phyloP scores from a whole-genome alignment of 83 land plant species.

The Diphasiastrum complanatum region DNA sequence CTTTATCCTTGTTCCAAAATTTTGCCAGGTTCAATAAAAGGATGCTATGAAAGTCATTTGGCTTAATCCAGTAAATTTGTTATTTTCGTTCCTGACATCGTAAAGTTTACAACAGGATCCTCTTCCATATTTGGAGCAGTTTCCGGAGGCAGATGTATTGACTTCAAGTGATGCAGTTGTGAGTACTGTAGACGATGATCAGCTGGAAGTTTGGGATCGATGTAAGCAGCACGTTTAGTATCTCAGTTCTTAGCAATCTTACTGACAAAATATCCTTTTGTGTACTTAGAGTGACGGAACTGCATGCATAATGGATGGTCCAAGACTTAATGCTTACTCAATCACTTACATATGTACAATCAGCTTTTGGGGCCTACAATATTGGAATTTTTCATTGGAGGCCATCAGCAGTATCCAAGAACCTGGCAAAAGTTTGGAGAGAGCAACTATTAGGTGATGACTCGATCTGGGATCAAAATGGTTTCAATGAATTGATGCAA shows the following conservation, averaged over 20 bases:
- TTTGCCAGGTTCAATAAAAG: no score
- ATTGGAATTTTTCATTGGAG: slow-evolving; percentile 96
- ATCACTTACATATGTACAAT: not conserved
- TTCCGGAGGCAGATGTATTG: slow-evolving; percentile 82
- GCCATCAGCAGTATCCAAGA: slow-evolving; percentile 57
- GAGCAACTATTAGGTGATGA: slow-evolving; percentile 67
- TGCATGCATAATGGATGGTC: not conserved
- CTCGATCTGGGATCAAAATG: slow-evolving; percentile 94
- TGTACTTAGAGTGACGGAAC: not conserved
- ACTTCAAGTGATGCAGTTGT: slow-evolving; percentile 89
- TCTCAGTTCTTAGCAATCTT: no score
- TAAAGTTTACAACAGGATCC: slow-evolving; percentile 73
- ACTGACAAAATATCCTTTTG: not conserved
- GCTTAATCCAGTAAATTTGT: no score
- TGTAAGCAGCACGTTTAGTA: no score
- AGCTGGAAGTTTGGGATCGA: slow-evolving; percentile 61
- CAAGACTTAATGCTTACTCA: no score
- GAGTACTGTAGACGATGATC: slow-evolving; percentile 80
- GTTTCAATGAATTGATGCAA: slow-evolving; percentile 75
- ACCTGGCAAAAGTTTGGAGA: slow-evolving; percentile 77
- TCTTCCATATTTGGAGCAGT: slow-evolving; percentile 86
- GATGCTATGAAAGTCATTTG: no score
- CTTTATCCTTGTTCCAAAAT: no score
- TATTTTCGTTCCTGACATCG: no score
- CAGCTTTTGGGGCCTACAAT: slow-evolving; percentile 77